These are phyloP conservation scores for Aspergillus indologenus DNA, from an alignment of 495 filamentous ascomycete species.

Conservation along the genomic window DNA sequence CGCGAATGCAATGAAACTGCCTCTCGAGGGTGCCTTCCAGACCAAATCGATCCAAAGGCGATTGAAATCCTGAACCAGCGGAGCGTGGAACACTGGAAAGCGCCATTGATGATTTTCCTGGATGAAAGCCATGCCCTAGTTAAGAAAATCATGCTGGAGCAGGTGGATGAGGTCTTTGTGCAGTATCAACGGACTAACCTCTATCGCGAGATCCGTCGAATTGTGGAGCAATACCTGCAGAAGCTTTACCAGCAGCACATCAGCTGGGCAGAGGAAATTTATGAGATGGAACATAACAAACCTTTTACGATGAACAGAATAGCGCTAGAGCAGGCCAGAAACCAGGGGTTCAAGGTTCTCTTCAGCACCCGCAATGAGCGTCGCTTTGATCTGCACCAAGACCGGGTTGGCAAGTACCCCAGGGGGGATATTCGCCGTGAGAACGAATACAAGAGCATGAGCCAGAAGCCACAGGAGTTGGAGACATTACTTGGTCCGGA, in stretches of 20 bases:
- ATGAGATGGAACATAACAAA: conserved; percentile 28
- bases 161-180: conserved; percentile 33
- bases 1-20: conserved; percentile 37
- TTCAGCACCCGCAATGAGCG: conserved; percentile 9
- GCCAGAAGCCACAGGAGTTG: conserved; percentile 10
- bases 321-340: conserved; percentile 20
- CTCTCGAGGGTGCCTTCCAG: conserved; percentile 34
- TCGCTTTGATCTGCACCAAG: conserved; percentile 19
- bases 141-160: conserved; percentile 25
- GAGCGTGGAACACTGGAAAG: conserved; percentile 41
- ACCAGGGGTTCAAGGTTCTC: conserved; percentile 10
- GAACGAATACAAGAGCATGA: conserved; percentile 23
- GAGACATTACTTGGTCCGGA: conserved; percentile 35
- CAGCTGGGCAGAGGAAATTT: conserved; percentile 20
- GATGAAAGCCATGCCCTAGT: conserved; percentile 28
- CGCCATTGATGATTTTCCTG: conserved; percentile 31
- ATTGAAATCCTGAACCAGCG: conserved; percentile 38
- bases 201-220: conserved; percentile 28
- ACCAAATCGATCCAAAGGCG: conserved; percentile 41
- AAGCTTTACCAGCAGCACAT: conserved; percentile 25
- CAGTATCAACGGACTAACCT: conserved; percentile 36
- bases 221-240: conserved; percentile 30
- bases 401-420: conserved; percentile 8
- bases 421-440: conserved; percentile 15
- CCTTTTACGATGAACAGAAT: conserved; percentile 37